Base-by-base conservation (phyloP, 768 basidiomycete species). In the Dioszegia hungarica region DNA sequence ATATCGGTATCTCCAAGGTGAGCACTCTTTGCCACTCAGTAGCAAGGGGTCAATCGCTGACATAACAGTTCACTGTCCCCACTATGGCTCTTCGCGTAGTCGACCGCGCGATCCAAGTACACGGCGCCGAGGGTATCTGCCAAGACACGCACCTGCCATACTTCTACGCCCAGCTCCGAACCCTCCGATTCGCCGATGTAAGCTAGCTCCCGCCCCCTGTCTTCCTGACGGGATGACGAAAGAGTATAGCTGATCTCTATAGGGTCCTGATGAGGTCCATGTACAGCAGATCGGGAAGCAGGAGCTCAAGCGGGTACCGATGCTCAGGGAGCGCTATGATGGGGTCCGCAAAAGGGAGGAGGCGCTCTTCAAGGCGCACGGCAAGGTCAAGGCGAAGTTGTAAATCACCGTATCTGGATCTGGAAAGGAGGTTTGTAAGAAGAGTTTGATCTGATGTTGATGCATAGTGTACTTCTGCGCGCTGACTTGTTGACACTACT, bases 1-100 rank as follows among this genome's bases (percentile, higher is more conserved):
- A 98, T 76, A 98, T 99, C 67, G 93, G 90, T 22, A 89, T 97
- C 58, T 91, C 95, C 40, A 99, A 99, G 82, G 94, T 88, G 60
- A 29, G 75, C 59, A 9, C 9, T 17, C 53, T 28, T 43, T 40
- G 28, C 46, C 41, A 4, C 10, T 20, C 2, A 6, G 31, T 9
- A 10, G 2, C 9, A 14, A 11, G 29, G 45, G 19, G 29, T 11
- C n/a, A 6, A 29, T 33, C 31, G 36, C 56, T 52, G 17, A 54
- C 54, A 37, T 24, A 41, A 2, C 62, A 98, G 93, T 94, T 95
- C 68, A 86, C 91, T 34, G 90, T 98, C 11, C 95, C 95, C 12
- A 82, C 82, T 0, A 90, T 94, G 88, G 94, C 92, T 0, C 80
- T 89, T 45, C 78, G 79, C 22, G 87, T 99, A 43, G 81, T 98